phyloP scores from a whole-genome alignment of 768 basidiomycete genomes.

The Mycena olivaceomarginata region DNA sequence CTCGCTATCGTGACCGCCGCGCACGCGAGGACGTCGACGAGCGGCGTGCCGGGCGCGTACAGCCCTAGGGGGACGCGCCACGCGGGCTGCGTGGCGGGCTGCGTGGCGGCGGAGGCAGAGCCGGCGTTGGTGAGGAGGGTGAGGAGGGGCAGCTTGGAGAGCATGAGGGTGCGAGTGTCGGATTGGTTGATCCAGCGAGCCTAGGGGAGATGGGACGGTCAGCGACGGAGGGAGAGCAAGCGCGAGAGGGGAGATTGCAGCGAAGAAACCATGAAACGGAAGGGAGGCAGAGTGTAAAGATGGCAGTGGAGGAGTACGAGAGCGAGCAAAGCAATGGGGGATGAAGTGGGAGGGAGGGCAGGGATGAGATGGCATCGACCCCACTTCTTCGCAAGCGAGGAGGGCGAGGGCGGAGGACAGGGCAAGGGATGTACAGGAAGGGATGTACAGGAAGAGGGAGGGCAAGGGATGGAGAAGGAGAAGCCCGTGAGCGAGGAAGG shows the following conservation, averaged over 20 bases:
- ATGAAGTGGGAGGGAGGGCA: not conserved
- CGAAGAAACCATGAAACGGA: too few relatives aligned
- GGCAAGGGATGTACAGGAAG: too few relatives aligned
- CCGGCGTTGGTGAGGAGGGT: conserved; percentile 75
- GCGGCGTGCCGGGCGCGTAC: conserved; percentile 61
- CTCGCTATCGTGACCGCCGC: conserved; percentile 54
- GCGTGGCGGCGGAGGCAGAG: conserved; percentile 38
- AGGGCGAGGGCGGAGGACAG: not conserved
- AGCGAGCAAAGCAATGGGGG: too few relatives aligned
- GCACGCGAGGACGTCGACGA: conserved; percentile 76
- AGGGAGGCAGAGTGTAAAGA: too few relatives aligned
- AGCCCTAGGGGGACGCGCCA: conserved; percentile 67
- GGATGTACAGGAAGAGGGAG: too few relatives aligned
- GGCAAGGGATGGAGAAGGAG: conserved; percentile 51
- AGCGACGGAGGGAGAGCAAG: not conserved
- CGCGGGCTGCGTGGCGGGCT: too few relatives aligned
- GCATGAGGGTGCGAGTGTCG: conserved; percentile 61
- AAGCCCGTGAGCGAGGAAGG: too few relatives aligned
- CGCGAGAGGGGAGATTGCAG: too few relatives aligned
- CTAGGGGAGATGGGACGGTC: conserved; percentile 49
- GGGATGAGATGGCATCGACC: not conserved
- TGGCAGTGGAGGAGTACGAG: too few relatives aligned
- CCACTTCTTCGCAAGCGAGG: too few relatives aligned
- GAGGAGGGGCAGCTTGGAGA: conserved; percentile 75
- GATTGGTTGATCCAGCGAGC: conserved; percentile 65